Conservation (phyloP, 345 rosid genomes). For the Eucalyptus pumila region DNA sequence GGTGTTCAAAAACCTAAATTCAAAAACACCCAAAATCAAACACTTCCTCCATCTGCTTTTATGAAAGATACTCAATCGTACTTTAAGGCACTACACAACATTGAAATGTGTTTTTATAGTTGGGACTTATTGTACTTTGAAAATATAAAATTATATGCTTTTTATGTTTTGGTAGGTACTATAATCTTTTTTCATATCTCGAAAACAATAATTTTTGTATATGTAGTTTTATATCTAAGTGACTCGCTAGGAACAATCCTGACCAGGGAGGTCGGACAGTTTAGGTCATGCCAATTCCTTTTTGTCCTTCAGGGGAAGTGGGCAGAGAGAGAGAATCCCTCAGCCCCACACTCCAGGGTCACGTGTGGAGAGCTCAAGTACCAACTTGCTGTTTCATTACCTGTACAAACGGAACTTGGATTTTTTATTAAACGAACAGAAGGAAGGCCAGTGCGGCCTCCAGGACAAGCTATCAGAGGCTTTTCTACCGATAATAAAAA, state of each 20-base stretch:
- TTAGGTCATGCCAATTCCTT: neutral
- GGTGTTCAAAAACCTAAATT: neutral
- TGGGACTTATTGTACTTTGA: neutral
- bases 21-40: neutral
- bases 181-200: neutral
- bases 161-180: neutral
- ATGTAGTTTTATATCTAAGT: neutral
- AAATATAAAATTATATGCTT: neutral
- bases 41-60: neutral
- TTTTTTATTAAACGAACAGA: neutral
- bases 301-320: neutral
- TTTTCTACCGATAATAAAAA: neutral
- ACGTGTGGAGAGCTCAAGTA: neutral
- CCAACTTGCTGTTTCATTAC: neutral
- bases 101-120: neutral
- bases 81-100: neutral
- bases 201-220: neutral
- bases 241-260: neutral
- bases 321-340: neutral
- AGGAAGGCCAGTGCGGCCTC: neutral
- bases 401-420: neutral
- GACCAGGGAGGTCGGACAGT: neutral
- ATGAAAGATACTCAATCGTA: neutral
- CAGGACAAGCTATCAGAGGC: neutral
- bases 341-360: neutral